Percentiles rank a stretch among this genome's conserved stretches.
Conservation (phyloP, 2,329 filamentous ascomycete species). For the Epichloe aotearoae region DNA sequence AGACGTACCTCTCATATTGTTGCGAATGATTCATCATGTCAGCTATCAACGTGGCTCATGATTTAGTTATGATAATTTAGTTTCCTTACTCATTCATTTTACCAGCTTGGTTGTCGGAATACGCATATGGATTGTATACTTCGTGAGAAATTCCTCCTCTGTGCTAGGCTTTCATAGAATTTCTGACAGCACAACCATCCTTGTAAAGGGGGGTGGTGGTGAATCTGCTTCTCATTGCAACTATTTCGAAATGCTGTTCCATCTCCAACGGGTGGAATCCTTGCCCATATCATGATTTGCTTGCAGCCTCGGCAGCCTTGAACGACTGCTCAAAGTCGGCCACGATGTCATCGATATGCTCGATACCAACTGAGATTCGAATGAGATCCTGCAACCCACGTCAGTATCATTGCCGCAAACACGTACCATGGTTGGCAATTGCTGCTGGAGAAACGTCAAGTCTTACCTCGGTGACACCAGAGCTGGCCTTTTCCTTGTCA, state of each 20-base stretch:
- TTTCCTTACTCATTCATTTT: too few relatives aligned
- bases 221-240: too few relatives aligned
- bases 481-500: slow-evolving; percentile 65
- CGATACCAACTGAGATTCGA: slow-evolving; percentile 86
- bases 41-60: too few relatives aligned
- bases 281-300: slow-evolving; percentile 3
- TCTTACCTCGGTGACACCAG: slow-evolving; percentile 64
- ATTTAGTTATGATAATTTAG: too few relatives aligned
- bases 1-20: too few relatives aligned
- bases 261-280: neutral
- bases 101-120: too few relatives aligned
- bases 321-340: slow-evolving; percentile 91
- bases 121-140: too few relatives aligned
- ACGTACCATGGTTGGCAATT: neutral
- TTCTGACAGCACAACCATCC: too few relatives aligned
- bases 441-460: neutral
- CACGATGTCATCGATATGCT: slow-evolving; percentile 96
- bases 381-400: slow-evolving; percentile 55
- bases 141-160: too few relatives aligned
- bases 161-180: too few relatives aligned
- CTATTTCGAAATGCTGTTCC: neutral
- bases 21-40: too few relatives aligned
- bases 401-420: neutral
- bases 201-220: too few relatives aligned
- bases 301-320: slow-evolving; percentile 39